Evolutionary conservation across 2,329 filamentous ascomycete genomes (phyloP).

Genomic region (Trichoderma citrinoviride): DNA sequence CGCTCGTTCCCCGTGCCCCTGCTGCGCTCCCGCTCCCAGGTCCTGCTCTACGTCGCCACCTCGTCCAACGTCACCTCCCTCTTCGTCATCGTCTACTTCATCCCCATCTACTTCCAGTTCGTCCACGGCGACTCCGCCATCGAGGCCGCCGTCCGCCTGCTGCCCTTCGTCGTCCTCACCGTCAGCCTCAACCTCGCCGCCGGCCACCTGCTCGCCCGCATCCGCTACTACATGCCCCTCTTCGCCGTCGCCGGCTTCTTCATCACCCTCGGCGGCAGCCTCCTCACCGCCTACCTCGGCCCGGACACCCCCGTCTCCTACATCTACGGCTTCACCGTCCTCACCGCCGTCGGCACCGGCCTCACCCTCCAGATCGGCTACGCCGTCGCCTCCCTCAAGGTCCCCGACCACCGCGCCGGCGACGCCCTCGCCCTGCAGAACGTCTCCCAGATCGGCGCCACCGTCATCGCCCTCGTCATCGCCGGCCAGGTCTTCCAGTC

Average conservation of each 20-base stretch:
- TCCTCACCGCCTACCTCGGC: constrained; percentile 13
- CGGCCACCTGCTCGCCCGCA: constrained; percentile 5
- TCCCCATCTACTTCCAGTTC: constrained; percentile 26
- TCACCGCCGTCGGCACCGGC: constrained; percentile 21
- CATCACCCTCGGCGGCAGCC: constrained; percentile 16
- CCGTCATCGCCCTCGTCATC: constrained; percentile 29
- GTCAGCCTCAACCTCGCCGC: constrained; percentile 9
- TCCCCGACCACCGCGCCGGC: neutral
- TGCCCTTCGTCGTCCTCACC: constrained; percentile 19
- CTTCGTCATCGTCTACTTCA: constrained; percentile 24
- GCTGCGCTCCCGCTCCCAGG: constrained; percentile 5
- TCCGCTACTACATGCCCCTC: constrained; percentile 22
- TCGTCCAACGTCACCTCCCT: constrained; percentile 7
- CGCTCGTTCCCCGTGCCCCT: constrained; percentile 15
- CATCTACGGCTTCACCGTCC: constrained; percentile 24
- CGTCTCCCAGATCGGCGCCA: constrained; percentile 28
- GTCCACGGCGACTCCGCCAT: constrained; percentile 21
- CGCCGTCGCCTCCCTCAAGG: constrained; percentile 27
- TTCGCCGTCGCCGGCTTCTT: constrained; percentile 21
- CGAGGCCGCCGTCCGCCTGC: constrained; percentile 22
- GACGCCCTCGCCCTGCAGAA: constrained; percentile 28
- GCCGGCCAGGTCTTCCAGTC: constrained; percentile 36
- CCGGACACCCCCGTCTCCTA: constrained; percentile 16
- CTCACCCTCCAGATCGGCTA: constrained; percentile 31
- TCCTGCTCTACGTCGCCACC: constrained; percentile 24